Conservation (phyloP, 495 filamentous ascomycete species). For the Bacidia gigantensis region DNA sequence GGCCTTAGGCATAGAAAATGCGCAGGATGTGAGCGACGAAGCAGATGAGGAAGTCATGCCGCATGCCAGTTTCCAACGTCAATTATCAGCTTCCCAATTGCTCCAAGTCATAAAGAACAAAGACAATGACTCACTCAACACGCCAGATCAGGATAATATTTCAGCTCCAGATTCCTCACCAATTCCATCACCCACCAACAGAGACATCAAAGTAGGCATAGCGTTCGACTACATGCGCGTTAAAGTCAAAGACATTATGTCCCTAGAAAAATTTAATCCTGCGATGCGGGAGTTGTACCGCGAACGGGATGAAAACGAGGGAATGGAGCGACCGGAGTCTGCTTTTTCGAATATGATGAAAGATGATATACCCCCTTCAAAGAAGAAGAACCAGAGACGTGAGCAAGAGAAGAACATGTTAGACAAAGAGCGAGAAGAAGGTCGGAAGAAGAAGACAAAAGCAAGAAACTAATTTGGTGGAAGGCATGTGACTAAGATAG, state of each 20-base stretch:
- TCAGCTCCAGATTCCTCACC: background rate
- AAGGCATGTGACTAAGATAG: background rate
- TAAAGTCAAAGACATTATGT: constrained; percentile 63
- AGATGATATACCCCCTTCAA: background rate
- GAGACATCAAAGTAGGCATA: constrained; percentile 48
- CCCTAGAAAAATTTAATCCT: constrained; percentile 59
- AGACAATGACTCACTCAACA: background rate
- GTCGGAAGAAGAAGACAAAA: background rate
- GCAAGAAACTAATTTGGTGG: background rate
- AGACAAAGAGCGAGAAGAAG: background rate
- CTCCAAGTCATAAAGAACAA: background rate
- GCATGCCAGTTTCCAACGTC: background rate
- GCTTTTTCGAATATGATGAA: background rate
- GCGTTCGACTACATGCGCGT: constrained; percentile 86
- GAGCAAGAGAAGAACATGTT: background rate
- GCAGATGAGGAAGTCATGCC: constrained; percentile 4
- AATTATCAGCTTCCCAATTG: background rate
- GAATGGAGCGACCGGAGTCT: background rate
- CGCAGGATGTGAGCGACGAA: constrained; percentile 21
- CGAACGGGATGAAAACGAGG: constrained; percentile 22
- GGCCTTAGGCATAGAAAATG: constrained; percentile 8
- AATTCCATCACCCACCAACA: background rate
- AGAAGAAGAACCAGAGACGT: background rate
- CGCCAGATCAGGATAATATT: background rate
- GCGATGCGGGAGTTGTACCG: constrained; percentile 57